phyloP scores from a whole-genome alignment of 2,329 filamentous ascomycete species.

The Cadophora sp. region DNA sequence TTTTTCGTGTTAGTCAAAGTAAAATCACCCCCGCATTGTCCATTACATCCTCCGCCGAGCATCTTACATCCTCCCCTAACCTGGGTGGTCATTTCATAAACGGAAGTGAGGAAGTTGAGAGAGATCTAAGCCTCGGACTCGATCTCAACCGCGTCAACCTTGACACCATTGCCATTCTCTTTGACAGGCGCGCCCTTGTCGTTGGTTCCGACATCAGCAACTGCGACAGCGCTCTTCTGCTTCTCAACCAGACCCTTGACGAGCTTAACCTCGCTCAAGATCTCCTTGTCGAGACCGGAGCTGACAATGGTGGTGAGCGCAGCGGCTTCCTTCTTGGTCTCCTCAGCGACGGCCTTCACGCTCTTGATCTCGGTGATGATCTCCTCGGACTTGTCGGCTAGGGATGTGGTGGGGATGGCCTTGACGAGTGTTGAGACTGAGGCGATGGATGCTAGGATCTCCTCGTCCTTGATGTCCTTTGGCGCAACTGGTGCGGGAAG shows the following conservation, averaged over 20 bases:
- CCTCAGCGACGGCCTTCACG: constrained; percentile 25
- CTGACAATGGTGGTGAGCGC: constrained; percentile 17
- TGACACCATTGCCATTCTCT: constrained; percentile 31
- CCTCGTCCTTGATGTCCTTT: constrained; percentile 28
- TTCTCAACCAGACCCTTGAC: constrained; percentile 26
- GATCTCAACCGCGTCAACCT: constrained; percentile 33
- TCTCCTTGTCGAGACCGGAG: constrained; percentile 19
- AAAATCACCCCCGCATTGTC: not conserved
- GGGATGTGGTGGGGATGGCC: constrained; percentile 19
- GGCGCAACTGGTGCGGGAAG: constrained; percentile 19
- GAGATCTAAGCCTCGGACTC: constrained; percentile 15
- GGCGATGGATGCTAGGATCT: constrained; percentile 24
- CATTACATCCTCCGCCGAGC: constrained; percentile 18
- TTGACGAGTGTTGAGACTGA: constrained; percentile 24
- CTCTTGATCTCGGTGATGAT: constrained; percentile 31
- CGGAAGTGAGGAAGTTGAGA: not conserved
- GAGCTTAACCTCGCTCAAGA: constrained; percentile 29
- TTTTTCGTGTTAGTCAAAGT: not conserved
- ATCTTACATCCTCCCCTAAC: constrained; percentile 17
- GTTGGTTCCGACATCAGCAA: constrained; percentile 27
- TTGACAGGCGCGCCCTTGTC: constrained; percentile 34
- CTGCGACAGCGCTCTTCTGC: constrained; percentile 19
- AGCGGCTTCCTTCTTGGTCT: constrained; percentile 24
- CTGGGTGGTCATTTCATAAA: not conserved
- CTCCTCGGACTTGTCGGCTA: constrained; percentile 25